Evolutionary conservation across 2,329 filamentous ascomycete genomes (phyloP).

Genomic region (Pseudodiploospora longispora): DNA sequence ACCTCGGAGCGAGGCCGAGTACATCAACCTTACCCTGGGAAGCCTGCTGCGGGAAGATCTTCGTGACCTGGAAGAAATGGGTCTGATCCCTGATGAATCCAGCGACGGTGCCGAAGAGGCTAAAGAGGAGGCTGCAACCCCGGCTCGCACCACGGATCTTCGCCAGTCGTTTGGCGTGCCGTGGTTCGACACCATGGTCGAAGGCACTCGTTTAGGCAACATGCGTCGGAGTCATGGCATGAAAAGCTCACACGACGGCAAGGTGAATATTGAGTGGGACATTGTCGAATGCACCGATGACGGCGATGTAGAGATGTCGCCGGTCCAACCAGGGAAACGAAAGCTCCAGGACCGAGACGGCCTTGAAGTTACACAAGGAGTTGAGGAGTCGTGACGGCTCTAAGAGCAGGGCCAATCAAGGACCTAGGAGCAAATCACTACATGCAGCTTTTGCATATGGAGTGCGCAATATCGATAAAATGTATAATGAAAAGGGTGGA

Average conservation of each 20-base stretch:
- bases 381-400: too few species aligned
- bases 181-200: conserved; percentile 79
- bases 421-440: too few species aligned
- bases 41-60: conserved; percentile 66
- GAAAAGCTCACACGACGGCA: conserved; percentile 50
- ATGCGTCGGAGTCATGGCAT: conserved; percentile 54
- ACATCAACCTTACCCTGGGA: conserved; percentile 73
- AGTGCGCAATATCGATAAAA: too few species aligned
- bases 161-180: conserved; percentile 63
- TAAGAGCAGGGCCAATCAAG: too few species aligned
- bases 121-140: conserved; percentile 9
- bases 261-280: conserved; percentile 70
- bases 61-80: conserved; percentile 63
- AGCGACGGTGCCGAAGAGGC: conserved; percentile 20
- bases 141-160: conserved; percentile 22
- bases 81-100: conserved; percentile 51
- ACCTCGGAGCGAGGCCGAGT: conserved; percentile 62
- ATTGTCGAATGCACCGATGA: conserved; percentile 63
- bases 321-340: conserved; percentile 35
- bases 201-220: conserved; percentile 64
- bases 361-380: conserved; percentile 3
- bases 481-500: too few species aligned
- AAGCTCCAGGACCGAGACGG: conserved; percentile 40
- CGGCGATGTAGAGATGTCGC: conserved; percentile 29
- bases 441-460: too few species aligned